A percentile compares a stretch with the other conserved stretches of the same genome.
Evolutionary conservation across 1,284 basidiomycete species (phyloP).

Genomic region (Ustilago tritici): DNA sequence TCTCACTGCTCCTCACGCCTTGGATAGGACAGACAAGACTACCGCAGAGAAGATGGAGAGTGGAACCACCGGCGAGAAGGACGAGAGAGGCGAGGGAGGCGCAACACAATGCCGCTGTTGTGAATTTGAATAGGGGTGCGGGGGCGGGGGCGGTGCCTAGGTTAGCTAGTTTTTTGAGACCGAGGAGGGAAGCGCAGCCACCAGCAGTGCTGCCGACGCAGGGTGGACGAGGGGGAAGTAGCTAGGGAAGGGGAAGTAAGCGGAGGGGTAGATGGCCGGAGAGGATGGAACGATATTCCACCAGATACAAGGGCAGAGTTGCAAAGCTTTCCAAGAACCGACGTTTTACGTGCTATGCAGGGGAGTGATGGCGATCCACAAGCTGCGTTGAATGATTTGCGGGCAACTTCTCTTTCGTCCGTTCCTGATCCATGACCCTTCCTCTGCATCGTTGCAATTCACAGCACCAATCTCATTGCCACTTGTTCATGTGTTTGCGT

Average conservation of each 20-base stretch:
- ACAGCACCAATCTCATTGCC: not conserved
- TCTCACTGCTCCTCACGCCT: constrained; percentile 2
- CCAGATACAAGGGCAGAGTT: constrained; percentile 6
- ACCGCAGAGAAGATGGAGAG: constrained; percentile 34
- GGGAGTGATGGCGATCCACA: constrained; percentile 7
- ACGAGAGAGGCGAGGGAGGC: constrained; percentile 27
- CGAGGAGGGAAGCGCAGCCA: constrained; percentile 4
- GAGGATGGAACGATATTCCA: constrained; percentile 22
- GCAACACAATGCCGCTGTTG: constrained; percentile 20
- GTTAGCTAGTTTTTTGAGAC: constrained; percentile 26
- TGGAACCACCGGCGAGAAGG: constrained; percentile 22
- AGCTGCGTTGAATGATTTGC: not conserved
- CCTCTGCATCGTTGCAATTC: not conserved
- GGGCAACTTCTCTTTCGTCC: not conserved
- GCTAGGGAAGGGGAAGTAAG: not conserved
- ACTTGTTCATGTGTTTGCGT: not conserved
- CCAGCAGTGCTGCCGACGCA: not conserved
- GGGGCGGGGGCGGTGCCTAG: constrained; percentile 8
- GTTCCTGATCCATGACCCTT: not conserved
- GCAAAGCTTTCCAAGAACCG: not conserved
- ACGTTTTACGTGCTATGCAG: constrained; percentile 10
- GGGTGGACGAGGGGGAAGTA: not conserved
- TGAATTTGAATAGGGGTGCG: constrained; percentile 5
- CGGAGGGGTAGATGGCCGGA: not conserved
- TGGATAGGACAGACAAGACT: constrained; percentile 26